Evolutionary conservation across 2,329 filamentous ascomycete species (phyloP).

Genomic region (Diaporthe velutina): DNA sequence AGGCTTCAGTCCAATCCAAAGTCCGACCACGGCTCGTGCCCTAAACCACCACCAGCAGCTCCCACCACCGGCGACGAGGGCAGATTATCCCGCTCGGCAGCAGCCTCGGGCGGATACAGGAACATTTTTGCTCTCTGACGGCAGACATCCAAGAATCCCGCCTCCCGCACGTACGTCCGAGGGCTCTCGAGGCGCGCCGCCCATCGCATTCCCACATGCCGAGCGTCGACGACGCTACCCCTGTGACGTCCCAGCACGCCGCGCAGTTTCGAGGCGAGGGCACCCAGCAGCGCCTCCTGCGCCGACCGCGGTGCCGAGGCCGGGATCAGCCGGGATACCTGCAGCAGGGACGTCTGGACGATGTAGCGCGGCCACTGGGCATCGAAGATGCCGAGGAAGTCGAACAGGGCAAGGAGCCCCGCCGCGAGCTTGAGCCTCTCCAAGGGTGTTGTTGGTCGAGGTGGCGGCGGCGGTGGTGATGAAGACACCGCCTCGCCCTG

Average conservation of each 20-base stretch:
- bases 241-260: background rate
- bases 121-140: slow-evolving; percentile 28
- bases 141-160: background rate
- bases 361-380: slow-evolving; percentile 38
- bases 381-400: slow-evolving; percentile 33
- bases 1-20: slow-evolving; percentile 28
- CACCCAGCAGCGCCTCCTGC: slow-evolving; percentile 20
- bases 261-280: slow-evolving; percentile 28
- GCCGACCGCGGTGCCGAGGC: background rate
- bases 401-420: slow-evolving; percentile 31
- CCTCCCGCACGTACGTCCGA: background rate
- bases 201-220: slow-evolving; percentile 16
- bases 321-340: slow-evolving; percentile 25
- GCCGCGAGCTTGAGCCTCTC: slow-evolving; percentile 32
- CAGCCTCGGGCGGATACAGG: slow-evolving; percentile 3
- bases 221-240: background rate
- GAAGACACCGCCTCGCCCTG: background rate
- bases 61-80: background rate
- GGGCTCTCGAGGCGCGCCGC: background rate
- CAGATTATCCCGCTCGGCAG: background rate
- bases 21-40: slow-evolving; percentile 36
- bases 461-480: background rate
- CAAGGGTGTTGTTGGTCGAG: background rate
- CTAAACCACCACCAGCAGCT: background rate
- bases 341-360: slow-evolving; percentile 17